A percentile compares a stretch with the other conserved stretches of the same genome.
Conservation (phyloP, 2,329 filamentous ascomycete species). For the Kalmusia sp. region DNA sequence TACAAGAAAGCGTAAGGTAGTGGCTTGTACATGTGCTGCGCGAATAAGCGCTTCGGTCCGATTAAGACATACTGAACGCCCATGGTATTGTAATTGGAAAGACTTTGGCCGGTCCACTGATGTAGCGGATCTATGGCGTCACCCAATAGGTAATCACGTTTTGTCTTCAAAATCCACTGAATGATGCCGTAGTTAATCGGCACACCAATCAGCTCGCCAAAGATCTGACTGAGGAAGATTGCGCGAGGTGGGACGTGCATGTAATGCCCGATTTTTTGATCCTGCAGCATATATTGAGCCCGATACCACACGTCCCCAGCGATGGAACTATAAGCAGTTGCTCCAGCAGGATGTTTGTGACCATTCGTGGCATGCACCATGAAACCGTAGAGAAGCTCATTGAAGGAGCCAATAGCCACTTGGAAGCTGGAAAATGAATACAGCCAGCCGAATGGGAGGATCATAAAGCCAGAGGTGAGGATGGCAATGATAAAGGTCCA, state of each 20-base stretch:
- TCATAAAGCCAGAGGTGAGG: constrained; percentile 61
- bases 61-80: constrained; percentile 68
- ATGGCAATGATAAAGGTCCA: constrained; percentile 68
- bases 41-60: constrained; percentile 59
- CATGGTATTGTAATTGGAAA: constrained; percentile 60
- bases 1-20: constrained; percentile 63
- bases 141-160: constrained; percentile 63
- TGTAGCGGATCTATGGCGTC: constrained; percentile 60
- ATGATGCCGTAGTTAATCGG: constrained; percentile 69
- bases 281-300: constrained; percentile 60
- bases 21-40: constrained; percentile 54
- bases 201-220: constrained; percentile 65
- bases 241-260: constrained; percentile 67
- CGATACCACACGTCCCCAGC: constrained; percentile 65
- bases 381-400: constrained; percentile 66
- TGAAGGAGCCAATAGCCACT: constrained; percentile 64
- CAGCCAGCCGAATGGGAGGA: constrained; percentile 65
- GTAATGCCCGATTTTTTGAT: constrained; percentile 70
- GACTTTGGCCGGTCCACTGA: constrained; percentile 67
- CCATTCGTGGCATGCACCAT: constrained; percentile 58
- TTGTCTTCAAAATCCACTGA: constrained; percentile 65
- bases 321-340: constrained; percentile 64
- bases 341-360: constrained; percentile 65
- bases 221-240: constrained; percentile 68
- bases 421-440: constrained; percentile 66